Evolutionary conservation across 768 basidiomycete genomes (phyloP), one percentile per base, ranked within the genome.

Genomic region (Phanerochaete carnosa): DNA sequence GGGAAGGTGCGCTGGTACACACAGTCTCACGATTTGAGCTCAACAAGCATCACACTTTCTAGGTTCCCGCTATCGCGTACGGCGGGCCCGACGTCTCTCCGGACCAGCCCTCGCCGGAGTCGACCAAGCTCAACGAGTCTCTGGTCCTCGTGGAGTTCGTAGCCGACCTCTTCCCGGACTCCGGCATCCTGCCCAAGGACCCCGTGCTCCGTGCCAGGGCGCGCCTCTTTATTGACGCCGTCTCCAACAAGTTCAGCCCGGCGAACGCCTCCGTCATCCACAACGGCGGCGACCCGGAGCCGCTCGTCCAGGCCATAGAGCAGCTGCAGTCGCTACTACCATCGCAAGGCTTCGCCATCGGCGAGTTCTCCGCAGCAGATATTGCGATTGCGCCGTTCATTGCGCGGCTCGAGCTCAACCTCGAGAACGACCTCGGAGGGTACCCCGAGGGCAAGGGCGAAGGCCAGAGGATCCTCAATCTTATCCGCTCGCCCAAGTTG

Each of bases 121-220:
- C 85, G 9, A 65, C 72, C 52, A 89, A 88, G 68, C 66, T 89
- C 65, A 77, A 84, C 8, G 88, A 90, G 67, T 88, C 86, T 3
- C 81, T 83, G 49, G 75, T 88, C 37, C 81, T 89, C 58, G 74
- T 88, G 56, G 86, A 90, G 68, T 84, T 89, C 72, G 69, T 89
- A 59, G 84, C 84, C 11, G 87, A 88, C 68, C 72, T 87, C 57
- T 82, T 76, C 69, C 80, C 81, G 1, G 68, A 76, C 37, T 75
- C 80, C 30, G 56, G 65, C 33, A 73, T 88, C 39, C 76, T 85
- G 9, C 87, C 88, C 3, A 68, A 72, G 9, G 82, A 85, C 67
- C 83, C 83, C 0, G 77, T 88, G 37, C 64, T 67, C 7, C 82
- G 85, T 37, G 87, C 89, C 37, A 75, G 80, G 58, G 81, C 77